These are phyloP conservation scores for Suillus sp. DNA, from an alignment of 768 basidiomycete genomes.

Conservation along the genomic window DNA sequence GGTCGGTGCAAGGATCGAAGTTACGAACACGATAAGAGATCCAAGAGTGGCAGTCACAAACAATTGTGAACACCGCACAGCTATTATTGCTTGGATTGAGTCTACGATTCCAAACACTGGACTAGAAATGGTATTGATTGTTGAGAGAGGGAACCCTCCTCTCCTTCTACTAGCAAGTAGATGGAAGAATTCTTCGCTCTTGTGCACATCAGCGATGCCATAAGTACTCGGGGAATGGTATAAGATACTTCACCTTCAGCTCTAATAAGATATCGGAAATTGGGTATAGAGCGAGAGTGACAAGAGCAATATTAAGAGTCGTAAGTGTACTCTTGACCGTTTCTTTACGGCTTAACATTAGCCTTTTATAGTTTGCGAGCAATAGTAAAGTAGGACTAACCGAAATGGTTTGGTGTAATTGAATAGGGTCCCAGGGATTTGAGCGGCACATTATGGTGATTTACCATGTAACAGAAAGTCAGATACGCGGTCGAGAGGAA, in stretches of 20 bases:
- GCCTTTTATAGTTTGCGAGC: not conserved
- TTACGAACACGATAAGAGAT: conserved; percentile 23
- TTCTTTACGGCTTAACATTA: conserved; percentile 17
- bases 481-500: conserved; percentile 31
- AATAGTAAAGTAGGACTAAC: conserved; percentile 14
- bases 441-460: conserved; percentile 26
- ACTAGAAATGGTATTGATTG: conserved; percentile 27
- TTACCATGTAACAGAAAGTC: conserved; percentile 31
- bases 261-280: conserved; percentile 21
- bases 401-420: conserved; percentile 23
- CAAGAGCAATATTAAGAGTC: conserved; percentile 30
- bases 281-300: conserved; percentile 31
- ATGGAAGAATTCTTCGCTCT: conserved; percentile 36
- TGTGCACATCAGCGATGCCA: not conserved
- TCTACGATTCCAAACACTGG: conserved; percentile 26
- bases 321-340: conserved; percentile 32
- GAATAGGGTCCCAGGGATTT: conserved; percentile 25
- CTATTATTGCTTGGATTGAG: conserved; percentile 20
- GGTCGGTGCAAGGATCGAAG: conserved; percentile 28
- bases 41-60: conserved; percentile 23
- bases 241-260: conserved; percentile 19
- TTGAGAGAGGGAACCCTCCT: conserved; percentile 27
- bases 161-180: conserved; percentile 10
- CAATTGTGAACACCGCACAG: conserved; percentile 24
- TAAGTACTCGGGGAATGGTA: not conserved